phyloP scores from a whole-genome alignment of 345 rosid genomes.

The Tarenaya hassleriana region DNA sequence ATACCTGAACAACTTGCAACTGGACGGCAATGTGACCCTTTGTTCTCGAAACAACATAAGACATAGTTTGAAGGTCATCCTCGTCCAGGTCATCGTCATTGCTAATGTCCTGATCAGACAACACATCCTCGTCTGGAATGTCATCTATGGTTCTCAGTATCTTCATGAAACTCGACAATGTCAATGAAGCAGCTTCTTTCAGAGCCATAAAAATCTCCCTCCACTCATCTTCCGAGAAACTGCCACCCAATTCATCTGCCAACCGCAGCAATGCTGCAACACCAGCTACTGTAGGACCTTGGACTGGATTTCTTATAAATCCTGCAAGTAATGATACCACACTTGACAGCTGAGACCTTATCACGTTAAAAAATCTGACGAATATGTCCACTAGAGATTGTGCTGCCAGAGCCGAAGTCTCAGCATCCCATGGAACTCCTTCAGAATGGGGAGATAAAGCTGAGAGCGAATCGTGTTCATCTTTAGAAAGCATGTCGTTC shows the following conservation, averaged over 20 bases:
- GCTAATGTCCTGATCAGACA: constrained; percentile 52
- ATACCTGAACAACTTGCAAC: constrained; percentile 70
- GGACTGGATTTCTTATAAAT: constrained; percentile 61
- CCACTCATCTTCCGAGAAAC: constrained; percentile 75
- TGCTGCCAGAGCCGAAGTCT: constrained; percentile 61
- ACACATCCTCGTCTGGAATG: constrained; percentile 45
- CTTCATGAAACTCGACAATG: constrained; percentile 60
- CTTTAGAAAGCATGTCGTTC: constrained; percentile 37
- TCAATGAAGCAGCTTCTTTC: constrained; percentile 63
- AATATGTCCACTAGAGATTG: constrained; percentile 73
- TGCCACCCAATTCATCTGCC: constrained; percentile 56
- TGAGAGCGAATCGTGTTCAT: constrained; percentile 34
- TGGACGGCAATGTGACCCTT: constrained; percentile 76
- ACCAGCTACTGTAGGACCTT: constrained; percentile 78
- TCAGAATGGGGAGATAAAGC: constrained; percentile 37
- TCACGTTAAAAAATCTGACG: constrained; percentile 46
- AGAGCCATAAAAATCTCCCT: constrained; percentile 49
- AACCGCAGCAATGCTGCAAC: constrained; percentile 58
- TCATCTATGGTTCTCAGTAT: constrained; percentile 64
- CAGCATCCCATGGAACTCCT: constrained; percentile 68
- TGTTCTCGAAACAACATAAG: constrained; percentile 71
- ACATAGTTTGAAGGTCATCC: constrained; percentile 64
- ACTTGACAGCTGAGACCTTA: constrained; percentile 57
- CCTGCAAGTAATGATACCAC: constrained; percentile 62
- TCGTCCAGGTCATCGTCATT: constrained; percentile 62